These are phyloP conservation scores for Aspergillus flavus DNA, from an alignment of 2,329 filamentous ascomycete genomes.

Conservation along the genomic window DNA sequence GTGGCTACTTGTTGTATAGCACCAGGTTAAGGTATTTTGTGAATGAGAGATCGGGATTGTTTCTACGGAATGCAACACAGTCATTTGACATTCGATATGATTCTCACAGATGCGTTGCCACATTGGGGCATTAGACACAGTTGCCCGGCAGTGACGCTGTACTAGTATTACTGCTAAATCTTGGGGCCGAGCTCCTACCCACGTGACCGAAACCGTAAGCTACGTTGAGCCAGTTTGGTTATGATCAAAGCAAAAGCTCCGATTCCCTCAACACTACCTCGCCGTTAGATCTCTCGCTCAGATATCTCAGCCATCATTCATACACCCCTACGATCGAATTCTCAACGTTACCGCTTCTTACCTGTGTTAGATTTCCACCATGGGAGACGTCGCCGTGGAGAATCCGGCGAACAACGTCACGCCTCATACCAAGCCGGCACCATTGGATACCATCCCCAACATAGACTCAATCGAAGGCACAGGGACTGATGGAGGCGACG, in stretches of 20 bases:
- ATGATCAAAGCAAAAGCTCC: slow-evolving; percentile 13
- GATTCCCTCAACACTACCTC: not conserved
- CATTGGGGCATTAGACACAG: not conserved
- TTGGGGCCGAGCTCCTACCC: not conserved
- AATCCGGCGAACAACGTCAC: slow-evolving; percentile 72
- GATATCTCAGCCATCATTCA: not conserved
- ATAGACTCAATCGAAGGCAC: slow-evolving; percentile 88
- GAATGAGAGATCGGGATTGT: not conserved
- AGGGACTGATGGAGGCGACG: slow-evolving; percentile 78
- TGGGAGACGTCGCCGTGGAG: slow-evolving; percentile 88
- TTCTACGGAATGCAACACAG: not conserved
- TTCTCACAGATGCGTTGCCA: slow-evolving; percentile 6
- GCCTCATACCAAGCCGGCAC: slow-evolving; percentile 78
- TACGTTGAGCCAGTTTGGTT: slow-evolving; percentile 9
- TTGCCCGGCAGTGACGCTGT: not conserved
- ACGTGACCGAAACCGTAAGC: slow-evolving; percentile 10
- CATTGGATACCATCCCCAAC: slow-evolving; percentile 78
- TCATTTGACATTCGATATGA: slow-evolving; percentile 1
- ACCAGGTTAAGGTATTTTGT: not conserved
- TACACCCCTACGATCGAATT: not conserved
- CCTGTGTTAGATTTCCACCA: slow-evolving; percentile 44
- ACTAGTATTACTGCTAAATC: too few species aligned
- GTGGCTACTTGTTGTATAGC: not conserved
- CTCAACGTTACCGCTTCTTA: not conserved
- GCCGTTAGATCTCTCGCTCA: not conserved